Base-by-base conservation (phyloP, 768 basidiomycete species). In the Psilocybe sp. region DNA sequence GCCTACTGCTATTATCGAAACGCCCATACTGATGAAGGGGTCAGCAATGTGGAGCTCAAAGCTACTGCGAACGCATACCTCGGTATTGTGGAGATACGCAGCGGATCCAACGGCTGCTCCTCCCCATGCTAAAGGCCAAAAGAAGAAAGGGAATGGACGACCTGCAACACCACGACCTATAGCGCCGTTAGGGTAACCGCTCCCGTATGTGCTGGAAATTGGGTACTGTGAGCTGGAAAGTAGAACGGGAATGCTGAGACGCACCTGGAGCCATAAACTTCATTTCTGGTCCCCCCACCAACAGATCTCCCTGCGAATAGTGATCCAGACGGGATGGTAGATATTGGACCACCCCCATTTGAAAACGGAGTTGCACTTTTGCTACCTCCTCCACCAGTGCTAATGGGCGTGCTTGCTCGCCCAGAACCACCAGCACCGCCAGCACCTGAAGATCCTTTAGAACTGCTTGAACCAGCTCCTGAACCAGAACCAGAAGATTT, bases 91-190 rank as follows among this genome's bases (percentile, higher is more conserved):
- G 6, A 64, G 61, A 41, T 67, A 67, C 3, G 61, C 47, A 5
- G 50, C 56, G 15, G 53, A 41, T 20, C 58, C 63, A 40, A 50
- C 50, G 20, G 65, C 65, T 2, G 66, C 68, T 14, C 53, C 52
- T 13, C 58, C 57, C 78, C 80, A 85, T 1, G 73, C 72, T 9
- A 86, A 37, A 6, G 85, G 85, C 84, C 84, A 87, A 66, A 76
- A 87, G 53, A 72, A 73, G 53, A 82, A 87, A 0, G 85, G 85
- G 59, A 87, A 86, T 2, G 71, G 72, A 0, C 73, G 72, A 0
- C 75, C 74, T 0, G 54, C 39, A 14, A 82, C 79, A 12, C 82
- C 81, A 3, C 71, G 69, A 6, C 69, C 68, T 12, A 32, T 50
- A 3, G 58, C 18, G 12, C 71, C 19, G 1, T 79, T 78, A 33